Evolutionary conservation across 108 stramenopile genomes (phyloP), one percentile per base, ranked within the genome.

Genomic region (Pseudonitzschia multiseries): DNA sequence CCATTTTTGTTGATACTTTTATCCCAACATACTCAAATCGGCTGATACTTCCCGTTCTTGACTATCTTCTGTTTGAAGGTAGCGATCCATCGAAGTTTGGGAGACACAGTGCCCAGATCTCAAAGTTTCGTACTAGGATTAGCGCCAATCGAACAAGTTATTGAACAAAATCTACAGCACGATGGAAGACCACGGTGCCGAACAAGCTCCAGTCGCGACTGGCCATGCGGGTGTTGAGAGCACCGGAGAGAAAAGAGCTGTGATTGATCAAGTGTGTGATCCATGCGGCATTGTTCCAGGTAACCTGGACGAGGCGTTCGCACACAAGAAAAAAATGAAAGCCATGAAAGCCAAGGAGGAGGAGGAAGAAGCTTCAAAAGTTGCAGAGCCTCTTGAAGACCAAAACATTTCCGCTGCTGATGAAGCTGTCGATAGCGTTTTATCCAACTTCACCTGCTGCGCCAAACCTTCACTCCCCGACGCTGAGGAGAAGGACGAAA

Each of bases 291-390:
- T 44, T 42, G 64, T 65, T 44, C 64, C 64, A 13, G 64, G 12
- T 41, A 65, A 65, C 24, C 64, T 65, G 9, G 64, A 44, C 31
- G 36, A 33, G 18, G 64, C 64, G 3, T 22, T 65, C 0, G 64
- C 64, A n/a, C 36, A 44, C 18, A 65, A 65, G 21, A n/a, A 65
- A 36, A 36, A 44, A n/a, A 65, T 65, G 41, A 44, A 43, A 44
- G 17, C 9, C 5, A 17, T 22, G 42, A 24, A 33, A 65, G 64
- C 64, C 9, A 36, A 65, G 64, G 64, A 65, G 18, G 59, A 60
- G 6, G 31, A 28, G 64, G 13, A 22, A 0, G 40, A 12, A 36
- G 42, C 18, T 41, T 32, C 21, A 0, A 24, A 65, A 18, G 64
- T 0, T 59, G 21, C 15, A 5, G 57, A 21, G 17, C 8, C 17